Evolutionary conservation across 257 asterid species (phyloP).

Genomic region (Jasminum sambac): DNA sequence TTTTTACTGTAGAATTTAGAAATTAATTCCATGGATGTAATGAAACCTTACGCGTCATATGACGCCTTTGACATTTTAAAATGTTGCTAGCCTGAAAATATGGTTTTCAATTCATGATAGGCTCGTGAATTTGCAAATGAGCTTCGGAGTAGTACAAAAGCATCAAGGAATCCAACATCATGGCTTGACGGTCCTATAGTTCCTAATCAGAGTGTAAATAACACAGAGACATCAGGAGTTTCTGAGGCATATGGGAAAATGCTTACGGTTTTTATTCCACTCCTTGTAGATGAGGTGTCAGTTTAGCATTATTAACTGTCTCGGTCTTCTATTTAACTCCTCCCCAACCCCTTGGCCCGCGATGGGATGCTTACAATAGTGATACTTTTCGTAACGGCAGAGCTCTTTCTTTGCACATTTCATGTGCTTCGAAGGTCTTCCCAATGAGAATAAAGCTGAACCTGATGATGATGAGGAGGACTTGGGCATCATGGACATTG

Average conservation of each 20-base stretch:
- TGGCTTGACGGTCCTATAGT: constrained; percentile 90
- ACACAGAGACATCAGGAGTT: constrained; percentile 73
- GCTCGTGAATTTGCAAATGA: constrained; percentile 99
- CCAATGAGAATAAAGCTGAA: constrained; percentile 54
- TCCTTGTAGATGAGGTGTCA: constrained; percentile 92
- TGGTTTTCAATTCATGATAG: constrained; percentile 42
- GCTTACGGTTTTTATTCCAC: constrained; percentile 88
- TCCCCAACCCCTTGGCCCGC: constrained; percentile 7
- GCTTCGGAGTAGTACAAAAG: constrained; percentile 87
- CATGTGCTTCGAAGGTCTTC: constrained; percentile 89
- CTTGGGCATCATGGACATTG: constrained; percentile 66
- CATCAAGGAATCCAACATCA: constrained; percentile 63
- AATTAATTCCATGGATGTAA: background rate
- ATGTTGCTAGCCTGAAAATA: constrained; percentile 19
- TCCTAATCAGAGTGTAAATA: constrained; percentile 60
- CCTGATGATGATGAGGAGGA: constrained; percentile 59
- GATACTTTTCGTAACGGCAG: constrained; percentile 45
- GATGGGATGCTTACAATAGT: constrained; percentile 7
- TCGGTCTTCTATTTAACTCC: constrained; percentile 6
- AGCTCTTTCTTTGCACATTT: constrained; percentile 93
- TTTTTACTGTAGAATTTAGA: constrained; percentile 1
- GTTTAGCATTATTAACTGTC: constrained; percentile 22
- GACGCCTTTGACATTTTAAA: background rate
- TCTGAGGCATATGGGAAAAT: constrained; percentile 87
- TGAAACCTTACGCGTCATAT: background rate